phyloP scores from a whole-genome alignment of 768 basidiomycete species.

The Trametes maxima region DNA sequence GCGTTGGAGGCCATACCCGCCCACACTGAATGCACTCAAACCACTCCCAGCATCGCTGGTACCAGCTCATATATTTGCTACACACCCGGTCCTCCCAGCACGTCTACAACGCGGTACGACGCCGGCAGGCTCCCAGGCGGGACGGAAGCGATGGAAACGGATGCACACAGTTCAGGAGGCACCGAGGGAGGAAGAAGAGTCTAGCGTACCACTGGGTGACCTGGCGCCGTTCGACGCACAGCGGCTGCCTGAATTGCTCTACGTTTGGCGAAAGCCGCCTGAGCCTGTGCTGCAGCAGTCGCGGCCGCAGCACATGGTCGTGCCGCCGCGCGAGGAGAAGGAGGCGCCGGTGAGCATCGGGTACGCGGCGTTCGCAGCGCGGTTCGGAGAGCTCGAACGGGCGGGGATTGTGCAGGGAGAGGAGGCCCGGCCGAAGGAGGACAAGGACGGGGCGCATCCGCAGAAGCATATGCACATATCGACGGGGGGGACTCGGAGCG shows the following conservation, averaged over 20 bases:
- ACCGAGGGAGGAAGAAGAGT: constrained; percentile 11
- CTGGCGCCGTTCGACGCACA: constrained; percentile 12
- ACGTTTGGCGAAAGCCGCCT: constrained; percentile 9
- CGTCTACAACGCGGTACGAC: not conserved
- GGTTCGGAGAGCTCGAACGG: constrained; percentile 21
- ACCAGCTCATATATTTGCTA: not conserved
- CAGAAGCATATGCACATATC: not conserved
- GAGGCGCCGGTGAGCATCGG: constrained; percentile 23
- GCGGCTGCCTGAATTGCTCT: constrained; percentile 1
- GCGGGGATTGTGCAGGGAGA: constrained; percentile 23
- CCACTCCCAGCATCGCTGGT: not conserved
- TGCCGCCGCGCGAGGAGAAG: constrained; percentile 7
- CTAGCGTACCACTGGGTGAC: constrained; percentile 29
- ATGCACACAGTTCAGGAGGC: not conserved
- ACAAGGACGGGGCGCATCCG: not conserved
- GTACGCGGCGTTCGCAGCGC: constrained; percentile 22
- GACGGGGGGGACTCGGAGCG: not conserved
- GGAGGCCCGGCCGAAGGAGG: constrained; percentile 20
- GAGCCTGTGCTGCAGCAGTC: constrained; percentile 22
- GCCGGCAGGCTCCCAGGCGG: not conserved
- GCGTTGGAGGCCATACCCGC: not conserved
- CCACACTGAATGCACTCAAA: not conserved
- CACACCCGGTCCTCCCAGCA: not conserved
- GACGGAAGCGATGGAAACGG: not conserved
- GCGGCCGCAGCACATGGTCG: constrained; percentile 20